Base-by-base conservation (phyloP, 345 rosid genomes). In the Eucalyptus cladocalyx region DNA sequence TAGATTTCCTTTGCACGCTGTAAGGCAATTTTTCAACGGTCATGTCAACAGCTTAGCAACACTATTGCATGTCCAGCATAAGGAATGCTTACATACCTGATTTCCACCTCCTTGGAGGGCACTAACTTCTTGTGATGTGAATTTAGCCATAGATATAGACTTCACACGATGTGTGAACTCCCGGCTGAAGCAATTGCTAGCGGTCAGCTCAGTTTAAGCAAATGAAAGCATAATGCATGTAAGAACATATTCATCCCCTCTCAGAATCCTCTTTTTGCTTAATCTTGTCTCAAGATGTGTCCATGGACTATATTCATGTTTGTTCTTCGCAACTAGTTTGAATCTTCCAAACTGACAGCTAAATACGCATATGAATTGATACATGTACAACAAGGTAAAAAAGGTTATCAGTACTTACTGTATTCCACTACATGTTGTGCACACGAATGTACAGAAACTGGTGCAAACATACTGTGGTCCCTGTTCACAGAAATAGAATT, bases 391-490 rank as follows among this genome's bases (percentile, higher is more conserved):
- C 54, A 86, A 50, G 62, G 87, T 30, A 19, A 34, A 86, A 53
- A 67, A 24, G 45, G 54, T 60, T 37, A 89, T 49, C 23, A 62
- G 40, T 48, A 93, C 98, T 97, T 93, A 97, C 99, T 98, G 99
- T 91, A 98, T 95, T 90, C 99, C 99, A 94, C 99, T 94, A 92
- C 99, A 98, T 67, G 93, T 96, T 37, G 98, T 98, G 95, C 99
- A 98, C 88, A 98, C 95, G 81, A 98, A 97, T 81, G 98, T 96
- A 97, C 97, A 96, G 97, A 98, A 97, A 94, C 94, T 95, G 90
- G 93, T 96, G 95, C 99, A 98, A 89, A 97, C 99, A 94, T 98
- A 98, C 88, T 98, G 99, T 56, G 99, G 99, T 88, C 99, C 99
- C 99, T 97, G 96, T 89, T 89, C 42, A 89, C 40, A 62, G 89